Evolutionary conservation across 2,329 filamentous ascomycete species (phyloP).

Genomic region (Colletotrichum graminicola): DNA sequence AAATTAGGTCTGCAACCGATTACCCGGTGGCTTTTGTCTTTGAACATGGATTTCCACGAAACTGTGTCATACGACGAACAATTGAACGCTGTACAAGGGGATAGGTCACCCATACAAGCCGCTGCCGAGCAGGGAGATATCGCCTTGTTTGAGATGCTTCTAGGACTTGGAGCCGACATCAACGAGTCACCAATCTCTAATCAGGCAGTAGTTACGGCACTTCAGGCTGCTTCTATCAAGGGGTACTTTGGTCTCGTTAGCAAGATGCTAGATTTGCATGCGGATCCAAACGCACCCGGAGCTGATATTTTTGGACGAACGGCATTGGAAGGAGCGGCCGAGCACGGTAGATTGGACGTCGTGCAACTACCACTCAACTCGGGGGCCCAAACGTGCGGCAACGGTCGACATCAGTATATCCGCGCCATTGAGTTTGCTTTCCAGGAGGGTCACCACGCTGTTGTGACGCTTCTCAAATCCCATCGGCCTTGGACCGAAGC

Average conservation of each 20-base stretch:
- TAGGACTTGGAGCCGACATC: neutral
- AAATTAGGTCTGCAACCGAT: fast-evolving
- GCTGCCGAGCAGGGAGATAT: neutral
- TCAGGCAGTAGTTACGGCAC: neutral
- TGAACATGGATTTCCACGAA: neutral
- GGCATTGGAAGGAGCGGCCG: neutral
- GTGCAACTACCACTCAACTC: neutral
- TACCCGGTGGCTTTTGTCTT: neutral
- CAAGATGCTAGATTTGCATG: neutral
- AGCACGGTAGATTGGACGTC: neutral
- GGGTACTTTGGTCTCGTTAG: neutral
- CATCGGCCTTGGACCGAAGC: neutral
- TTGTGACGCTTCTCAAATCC: neutral
- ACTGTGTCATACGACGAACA: neutral
- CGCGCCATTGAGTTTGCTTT: neutral
- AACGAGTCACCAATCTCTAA: neutral
- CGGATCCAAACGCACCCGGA: neutral
- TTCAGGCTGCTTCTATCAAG: neutral
- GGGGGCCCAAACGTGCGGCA: neutral
- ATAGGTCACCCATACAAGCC: neutral
- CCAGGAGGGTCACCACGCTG: neutral
- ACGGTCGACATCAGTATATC: neutral
- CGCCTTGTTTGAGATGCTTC: neutral
- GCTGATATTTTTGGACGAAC: fast-evolving
- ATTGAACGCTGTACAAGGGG: too few species aligned